Evolutionary conservation across 2,329 filamentous ascomycete genomes (phyloP).

Genomic region (Fusarium nematophilum): DNA sequence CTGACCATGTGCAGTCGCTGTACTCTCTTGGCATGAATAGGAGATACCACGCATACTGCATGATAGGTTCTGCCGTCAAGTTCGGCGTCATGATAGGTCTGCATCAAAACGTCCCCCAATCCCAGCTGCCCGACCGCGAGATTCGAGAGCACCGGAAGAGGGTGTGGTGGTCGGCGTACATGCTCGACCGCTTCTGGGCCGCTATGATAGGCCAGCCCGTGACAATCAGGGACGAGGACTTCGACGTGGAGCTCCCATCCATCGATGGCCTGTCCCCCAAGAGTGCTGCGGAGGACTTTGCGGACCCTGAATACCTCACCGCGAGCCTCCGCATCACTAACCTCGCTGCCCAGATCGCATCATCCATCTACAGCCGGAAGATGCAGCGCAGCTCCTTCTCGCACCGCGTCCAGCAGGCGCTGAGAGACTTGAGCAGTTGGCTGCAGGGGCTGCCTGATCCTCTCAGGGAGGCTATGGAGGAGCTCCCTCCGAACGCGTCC

Average conservation of each 20-base stretch:
- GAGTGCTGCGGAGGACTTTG: conserved; percentile 40
- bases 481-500: conserved; percentile 12
- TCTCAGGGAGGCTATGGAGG: conserved; percentile 39
- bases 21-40: conserved; percentile 56
- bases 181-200: conserved; percentile 57
- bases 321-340: conserved; percentile 52
- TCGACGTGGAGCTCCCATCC: conserved; percentile 55
- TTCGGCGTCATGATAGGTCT: conserved; percentile 54
- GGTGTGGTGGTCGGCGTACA: conserved; percentile 55
- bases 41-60: conserved; percentile 52
- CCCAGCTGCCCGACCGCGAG: conserved; percentile 49
- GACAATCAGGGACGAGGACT: conserved; percentile 59
- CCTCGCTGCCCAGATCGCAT: conserved; percentile 39
- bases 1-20: conserved; percentile 44
- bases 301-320: conserved; percentile 40
- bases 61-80: conserved; percentile 56
- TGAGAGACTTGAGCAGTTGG: conserved; percentile 42
- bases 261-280: conserved; percentile 18
- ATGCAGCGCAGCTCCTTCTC: conserved; percentile 22
- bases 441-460: conserved; percentile 38
- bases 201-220: conserved; percentile 59
- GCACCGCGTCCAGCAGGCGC: conserved; percentile 39
- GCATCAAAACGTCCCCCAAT: conserved; percentile 48
- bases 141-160: conserved; percentile 51
- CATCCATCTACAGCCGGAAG: conserved; percentile 44